Evolutionary conservation across 495 filamentous ascomycete genomes (phyloP).

Genomic region (Penicillium nucicola): DNA sequence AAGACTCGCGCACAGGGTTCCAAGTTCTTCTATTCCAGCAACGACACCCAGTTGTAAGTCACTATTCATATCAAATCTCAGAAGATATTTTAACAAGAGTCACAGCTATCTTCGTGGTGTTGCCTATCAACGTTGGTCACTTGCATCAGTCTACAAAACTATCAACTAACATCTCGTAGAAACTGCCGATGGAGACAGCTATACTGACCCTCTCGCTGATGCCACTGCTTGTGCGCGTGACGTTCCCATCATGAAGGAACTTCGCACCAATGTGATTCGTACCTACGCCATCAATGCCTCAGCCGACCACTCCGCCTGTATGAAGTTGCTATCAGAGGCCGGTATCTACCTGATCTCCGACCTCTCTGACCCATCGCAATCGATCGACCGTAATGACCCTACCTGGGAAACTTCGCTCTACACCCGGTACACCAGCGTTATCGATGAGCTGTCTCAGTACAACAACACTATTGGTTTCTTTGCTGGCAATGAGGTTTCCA

Average conservation of each 20-base stretch:
- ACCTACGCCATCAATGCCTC: conserved; percentile 88
- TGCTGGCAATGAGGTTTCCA: conserved; percentile 94
- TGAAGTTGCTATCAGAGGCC: conserved; percentile 75
- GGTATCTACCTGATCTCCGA: conserved; percentile 96
- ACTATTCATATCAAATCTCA: not conserved
- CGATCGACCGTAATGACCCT: conserved; percentile 80
- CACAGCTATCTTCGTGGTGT: conserved; percentile 74
- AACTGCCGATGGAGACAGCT: conserved; percentile 31
- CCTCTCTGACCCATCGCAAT: conserved; percentile 71
- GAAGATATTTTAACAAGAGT: conserved; percentile 14
- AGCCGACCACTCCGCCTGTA: conserved; percentile 76
- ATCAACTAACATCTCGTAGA: conserved; percentile 25
- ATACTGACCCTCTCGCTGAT: conserved; percentile 72
- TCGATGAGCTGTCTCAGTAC: conserved; percentile 77
- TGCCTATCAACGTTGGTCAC: conserved; percentile 70
- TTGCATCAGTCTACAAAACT: not conserved
- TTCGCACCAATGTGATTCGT: conserved; percentile 86
- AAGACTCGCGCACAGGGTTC: conserved; percentile 47
- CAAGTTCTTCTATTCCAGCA: conserved; percentile 77
- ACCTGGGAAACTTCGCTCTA: conserved; percentile 74
- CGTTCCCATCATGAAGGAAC: conserved; percentile 70
- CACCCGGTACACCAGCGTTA: conserved; percentile 74
- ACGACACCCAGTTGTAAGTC: conserved; percentile 75
- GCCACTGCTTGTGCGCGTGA: conserved; percentile 69
- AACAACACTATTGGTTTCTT: conserved; percentile 93